Evolutionary conservation across 768 basidiomycete species (phyloP).

Genomic region (Pholiota molesta): DNA sequence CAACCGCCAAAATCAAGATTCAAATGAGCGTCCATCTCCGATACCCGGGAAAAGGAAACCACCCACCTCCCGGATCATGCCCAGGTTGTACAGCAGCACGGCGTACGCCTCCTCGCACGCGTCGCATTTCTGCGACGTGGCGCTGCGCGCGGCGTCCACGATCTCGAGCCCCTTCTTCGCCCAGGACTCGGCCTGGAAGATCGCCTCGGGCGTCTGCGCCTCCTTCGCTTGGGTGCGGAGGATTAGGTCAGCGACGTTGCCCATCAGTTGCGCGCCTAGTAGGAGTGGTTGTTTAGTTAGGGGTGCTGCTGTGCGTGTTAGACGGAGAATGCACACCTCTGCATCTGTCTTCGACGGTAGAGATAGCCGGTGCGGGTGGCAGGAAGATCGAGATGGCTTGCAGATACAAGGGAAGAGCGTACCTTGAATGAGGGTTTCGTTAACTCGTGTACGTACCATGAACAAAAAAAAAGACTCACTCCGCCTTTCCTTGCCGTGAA

Average conservation of each 20-base stretch:
- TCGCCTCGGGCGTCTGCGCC: slow-evolving; percentile 30
- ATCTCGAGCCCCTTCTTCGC: slow-evolving; percentile 48
- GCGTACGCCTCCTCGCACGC: slow-evolving; percentile 60
- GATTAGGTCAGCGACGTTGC: slow-evolving; percentile 46
- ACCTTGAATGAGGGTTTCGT: slow-evolving; percentile 38
- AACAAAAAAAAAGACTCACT: slow-evolving; percentile 39
- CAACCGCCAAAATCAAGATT: no score
- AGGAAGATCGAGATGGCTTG: slow-evolving; percentile 66
- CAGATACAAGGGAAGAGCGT: slow-evolving; percentile 66
- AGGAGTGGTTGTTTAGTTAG: not conserved
- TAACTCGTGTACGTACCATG: not conserved
- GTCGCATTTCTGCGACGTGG: slow-evolving; percentile 24
- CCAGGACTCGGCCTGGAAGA: slow-evolving; percentile 62
- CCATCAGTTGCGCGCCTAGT: slow-evolving; percentile 50
- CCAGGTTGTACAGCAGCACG: slow-evolving; percentile 64
- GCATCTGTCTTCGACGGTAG: slow-evolving; percentile 55
- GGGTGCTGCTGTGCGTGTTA: not conserved
- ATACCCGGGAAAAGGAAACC: not conserved
- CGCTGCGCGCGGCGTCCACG: slow-evolving; percentile 30
- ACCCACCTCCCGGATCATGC: slow-evolving; percentile 54
- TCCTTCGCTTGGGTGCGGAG: slow-evolving; percentile 30
- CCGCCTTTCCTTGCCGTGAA: slow-evolving; percentile 52
- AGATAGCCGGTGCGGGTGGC: slow-evolving; percentile 42
- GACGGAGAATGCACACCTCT: slow-evolving; percentile 44
- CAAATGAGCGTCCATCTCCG: no score